Percentiles rank a stretch among this genome's conserved stretches.
Conservation (phyloP, 352 stramenopile species). For the Halophytophthora batemanensis region DNA sequence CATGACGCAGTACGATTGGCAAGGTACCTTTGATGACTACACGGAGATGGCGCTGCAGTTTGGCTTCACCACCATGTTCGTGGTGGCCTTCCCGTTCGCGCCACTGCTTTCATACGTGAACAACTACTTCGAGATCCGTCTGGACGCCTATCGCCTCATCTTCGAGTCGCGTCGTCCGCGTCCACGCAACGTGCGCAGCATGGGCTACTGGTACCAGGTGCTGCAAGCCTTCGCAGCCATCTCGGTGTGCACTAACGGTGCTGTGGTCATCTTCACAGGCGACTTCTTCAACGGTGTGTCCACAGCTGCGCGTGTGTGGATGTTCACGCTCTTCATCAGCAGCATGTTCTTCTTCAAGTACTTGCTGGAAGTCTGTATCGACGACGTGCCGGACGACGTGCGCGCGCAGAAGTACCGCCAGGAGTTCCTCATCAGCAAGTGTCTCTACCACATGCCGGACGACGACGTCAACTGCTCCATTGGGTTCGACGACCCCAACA, state of each 20-base stretch:
- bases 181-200: constrained; percentile 77
- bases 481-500: constrained; percentile 26
- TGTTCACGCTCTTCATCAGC: constrained; percentile 77
- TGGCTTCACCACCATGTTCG: constrained; percentile 89
- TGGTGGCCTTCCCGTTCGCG: constrained; percentile 91
- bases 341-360: constrained; percentile 86
- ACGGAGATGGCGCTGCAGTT: constrained; percentile 91
- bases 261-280: constrained; percentile 91
- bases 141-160: constrained; percentile 86
- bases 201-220: constrained; percentile 92
- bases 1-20: constrained; percentile 80
- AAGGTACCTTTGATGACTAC: constrained; percentile 91
- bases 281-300: constrained; percentile 68
- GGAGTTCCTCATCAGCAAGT: constrained; percentile 86
- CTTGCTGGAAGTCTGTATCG: constrained; percentile 66
- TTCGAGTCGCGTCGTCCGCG: constrained; percentile 77
- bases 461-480: constrained; percentile 50
- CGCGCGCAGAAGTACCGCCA: constrained; percentile 70
- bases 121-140: constrained; percentile 92
- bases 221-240: constrained; percentile 88
- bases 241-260: constrained; percentile 91
- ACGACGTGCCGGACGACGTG: constrained; percentile 72
- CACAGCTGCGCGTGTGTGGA: constrained; percentile 61
- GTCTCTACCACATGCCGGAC: constrained; percentile 80
- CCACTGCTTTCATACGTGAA: constrained; percentile 90